phyloP scores from a whole-genome alignment of 257 asterid genomes.

The Echium plantagineum region DNA sequence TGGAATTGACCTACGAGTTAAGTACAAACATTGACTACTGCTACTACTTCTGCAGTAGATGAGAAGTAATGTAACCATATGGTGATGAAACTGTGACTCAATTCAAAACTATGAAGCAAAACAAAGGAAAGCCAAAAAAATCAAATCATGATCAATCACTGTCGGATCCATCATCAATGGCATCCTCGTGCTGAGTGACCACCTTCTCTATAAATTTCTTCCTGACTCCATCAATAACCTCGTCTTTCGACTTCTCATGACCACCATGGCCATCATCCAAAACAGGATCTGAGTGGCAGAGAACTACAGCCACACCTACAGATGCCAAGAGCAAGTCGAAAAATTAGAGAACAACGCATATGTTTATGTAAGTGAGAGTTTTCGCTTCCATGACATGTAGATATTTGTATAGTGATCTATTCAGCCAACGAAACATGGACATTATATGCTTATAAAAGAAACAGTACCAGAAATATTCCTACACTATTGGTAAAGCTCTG shows the following conservation, averaged over 20 bases:
- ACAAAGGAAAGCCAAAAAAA: not conserved
- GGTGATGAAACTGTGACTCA: too few species aligned
- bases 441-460: too few species aligned
- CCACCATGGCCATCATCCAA: conserved; percentile 65
- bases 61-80: too few species aligned
- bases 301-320: conserved; percentile 77
- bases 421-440: not conserved
- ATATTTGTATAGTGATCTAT: not conserved
- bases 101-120: not conserved
- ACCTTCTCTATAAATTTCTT: conserved; percentile 79
- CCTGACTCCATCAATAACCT: conserved; percentile 70
- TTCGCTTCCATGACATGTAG: not conserved
- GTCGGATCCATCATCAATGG: conserved; percentile 71
- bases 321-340: conserved; percentile 8
- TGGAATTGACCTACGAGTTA: too few species aligned
- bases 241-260: conserved; percentile 60
- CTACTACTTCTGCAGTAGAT: too few species aligned
- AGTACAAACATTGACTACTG: too few species aligned
- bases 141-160: conserved; percentile 36
- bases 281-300: conserved; percentile 81
- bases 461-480: not conserved
- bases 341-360: not conserved
- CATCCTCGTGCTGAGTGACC: conserved; percentile 63
- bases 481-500: not conserved
- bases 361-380: not conserved